A percentile compares a stretch with the other conserved stretches of the same genome.
These are phyloP conservation scores for Erythrobasidium hasegawianum DNA, from an alignment of 1,284 basidiomycete genomes.

Conservation along the genomic window DNA sequence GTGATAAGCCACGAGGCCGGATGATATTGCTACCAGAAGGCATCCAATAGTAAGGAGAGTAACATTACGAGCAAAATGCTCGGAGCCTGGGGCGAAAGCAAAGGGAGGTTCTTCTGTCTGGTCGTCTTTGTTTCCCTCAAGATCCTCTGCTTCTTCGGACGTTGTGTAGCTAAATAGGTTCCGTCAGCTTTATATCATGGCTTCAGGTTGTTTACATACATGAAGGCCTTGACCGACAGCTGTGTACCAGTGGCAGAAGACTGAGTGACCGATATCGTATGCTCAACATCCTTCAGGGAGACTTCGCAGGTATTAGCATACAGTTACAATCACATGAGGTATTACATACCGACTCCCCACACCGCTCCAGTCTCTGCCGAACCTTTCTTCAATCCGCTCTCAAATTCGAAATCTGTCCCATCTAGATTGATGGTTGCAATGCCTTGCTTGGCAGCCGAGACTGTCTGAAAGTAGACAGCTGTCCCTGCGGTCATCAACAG, in stretches of 20 bases:
- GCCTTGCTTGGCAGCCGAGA: not conserved
- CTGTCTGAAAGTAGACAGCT: constrained; percentile 32
- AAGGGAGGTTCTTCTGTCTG: too few relatives aligned
- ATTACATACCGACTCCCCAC: constrained; percentile 15
- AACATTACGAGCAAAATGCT: too few relatives aligned
- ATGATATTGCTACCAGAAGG: too few relatives aligned
- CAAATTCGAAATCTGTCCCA: constrained; percentile 9
- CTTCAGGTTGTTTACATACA: not conserved
- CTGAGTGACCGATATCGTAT: constrained; percentile 11
- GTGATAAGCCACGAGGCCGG: too few relatives aligned
- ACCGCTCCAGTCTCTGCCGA: not conserved
- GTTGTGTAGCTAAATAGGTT: too few relatives aligned
- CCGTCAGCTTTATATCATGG: not conserved
- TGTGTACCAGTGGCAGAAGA: not conserved
- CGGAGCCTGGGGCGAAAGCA: too few relatives aligned
- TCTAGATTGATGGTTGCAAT: constrained; percentile 16
- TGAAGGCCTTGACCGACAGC: constrained; percentile 19
- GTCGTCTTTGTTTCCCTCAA: too few relatives aligned
- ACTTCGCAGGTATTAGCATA: not conserved
- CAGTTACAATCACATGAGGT: too few relatives aligned
- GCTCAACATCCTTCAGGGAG: constrained; percentile 19
- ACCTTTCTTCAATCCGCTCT: constrained; percentile 3
- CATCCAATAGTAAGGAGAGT: too few relatives aligned
- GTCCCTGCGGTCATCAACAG: too few relatives aligned
- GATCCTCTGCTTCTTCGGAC: too few relatives aligned